phyloP scores from a whole-genome alignment of 139 green algal species.

The Zygnema circumcarinatum region DNA sequence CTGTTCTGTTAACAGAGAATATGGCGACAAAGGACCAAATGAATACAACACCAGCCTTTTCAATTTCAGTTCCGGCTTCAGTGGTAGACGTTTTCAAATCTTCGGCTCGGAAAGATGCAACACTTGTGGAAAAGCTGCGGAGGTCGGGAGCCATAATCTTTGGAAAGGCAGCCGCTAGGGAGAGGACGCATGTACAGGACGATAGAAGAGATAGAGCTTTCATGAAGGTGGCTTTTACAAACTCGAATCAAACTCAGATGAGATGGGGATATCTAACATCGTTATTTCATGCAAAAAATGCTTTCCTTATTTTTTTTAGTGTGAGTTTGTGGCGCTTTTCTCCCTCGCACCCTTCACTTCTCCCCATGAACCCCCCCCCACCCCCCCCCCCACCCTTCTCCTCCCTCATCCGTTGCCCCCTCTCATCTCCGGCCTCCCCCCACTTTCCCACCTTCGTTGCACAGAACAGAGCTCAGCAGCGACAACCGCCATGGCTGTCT shows the following conservation, averaged over 20 bases:
- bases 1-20: not conserved
- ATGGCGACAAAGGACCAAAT: not conserved
- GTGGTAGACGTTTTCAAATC: too few species aligned
- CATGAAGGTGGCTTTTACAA: not conserved
- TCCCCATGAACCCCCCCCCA: not conserved
- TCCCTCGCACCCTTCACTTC: not conserved
- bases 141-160: not conserved
- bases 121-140: not conserved
- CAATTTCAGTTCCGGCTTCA: too few species aligned
- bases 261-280: not conserved
- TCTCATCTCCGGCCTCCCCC: not conserved
- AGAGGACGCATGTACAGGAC: too few species aligned
- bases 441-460: not conserved
- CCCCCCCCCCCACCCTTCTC: not conserved
- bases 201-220: too few species aligned
- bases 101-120: not conserved
- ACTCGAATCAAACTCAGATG: not conserved
- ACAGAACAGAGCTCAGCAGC: too few species aligned
- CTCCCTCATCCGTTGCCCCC: not conserved
- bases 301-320: not conserved
- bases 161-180: not conserved
- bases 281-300: not conserved
- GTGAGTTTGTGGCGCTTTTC: not conserved
- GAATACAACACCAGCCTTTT: not conserved
- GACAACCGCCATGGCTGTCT: too few species aligned